These are phyloP conservation scores for Aurifilum marmelostoma DNA, from an alignment of 2,329 filamentous ascomycete genomes.

Conservation along the genomic window DNA sequence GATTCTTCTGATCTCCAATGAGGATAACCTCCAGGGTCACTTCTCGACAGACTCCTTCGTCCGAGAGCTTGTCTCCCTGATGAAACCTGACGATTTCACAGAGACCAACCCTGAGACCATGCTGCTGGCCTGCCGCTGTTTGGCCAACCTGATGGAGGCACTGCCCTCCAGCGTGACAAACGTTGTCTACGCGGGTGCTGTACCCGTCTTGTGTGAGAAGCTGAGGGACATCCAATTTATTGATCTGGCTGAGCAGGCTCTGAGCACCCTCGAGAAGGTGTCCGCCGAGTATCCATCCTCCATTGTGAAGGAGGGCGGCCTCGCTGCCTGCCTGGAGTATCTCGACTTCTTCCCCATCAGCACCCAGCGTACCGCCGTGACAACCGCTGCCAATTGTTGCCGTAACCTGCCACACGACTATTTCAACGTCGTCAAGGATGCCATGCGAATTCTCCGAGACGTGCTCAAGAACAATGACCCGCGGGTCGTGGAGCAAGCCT, in stretches of 20 bases:
- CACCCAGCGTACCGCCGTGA: constrained; percentile 94
- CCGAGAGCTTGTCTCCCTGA: constrained; percentile 87
- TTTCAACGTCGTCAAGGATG: constrained; percentile 87
- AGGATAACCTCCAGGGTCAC: constrained; percentile 93
- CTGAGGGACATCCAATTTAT: constrained; percentile 96
- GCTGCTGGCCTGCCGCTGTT: constrained; percentile 91
- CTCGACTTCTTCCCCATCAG: constrained; percentile 98
- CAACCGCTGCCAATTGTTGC: constrained; percentile 96
- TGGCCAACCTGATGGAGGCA: constrained; percentile 98
- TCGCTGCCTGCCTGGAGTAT: constrained; percentile 94
- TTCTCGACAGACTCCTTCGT: constrained; percentile 95
- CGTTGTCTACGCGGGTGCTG: constrained; percentile 95
- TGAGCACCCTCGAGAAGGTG: constrained; percentile 97
- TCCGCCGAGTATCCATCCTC: constrained; percentile 93
- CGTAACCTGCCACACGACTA: constrained; percentile 94
- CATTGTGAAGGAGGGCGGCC: constrained; percentile 92
- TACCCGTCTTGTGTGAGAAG: constrained; percentile 93
- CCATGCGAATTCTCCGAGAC: constrained; percentile 93
- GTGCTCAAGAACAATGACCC: constrained; percentile 93
- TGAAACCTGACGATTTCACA: constrained; percentile 83
- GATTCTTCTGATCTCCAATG: constrained; percentile 89
- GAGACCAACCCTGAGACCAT: constrained; percentile 97
- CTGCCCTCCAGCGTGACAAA: constrained; percentile 90
- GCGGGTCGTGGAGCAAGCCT: constrained; percentile 94
- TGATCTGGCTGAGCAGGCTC: constrained; percentile 92